phyloP scores from a whole-genome alignment of 139 green algal species.

The Ulvella scutata region DNA sequence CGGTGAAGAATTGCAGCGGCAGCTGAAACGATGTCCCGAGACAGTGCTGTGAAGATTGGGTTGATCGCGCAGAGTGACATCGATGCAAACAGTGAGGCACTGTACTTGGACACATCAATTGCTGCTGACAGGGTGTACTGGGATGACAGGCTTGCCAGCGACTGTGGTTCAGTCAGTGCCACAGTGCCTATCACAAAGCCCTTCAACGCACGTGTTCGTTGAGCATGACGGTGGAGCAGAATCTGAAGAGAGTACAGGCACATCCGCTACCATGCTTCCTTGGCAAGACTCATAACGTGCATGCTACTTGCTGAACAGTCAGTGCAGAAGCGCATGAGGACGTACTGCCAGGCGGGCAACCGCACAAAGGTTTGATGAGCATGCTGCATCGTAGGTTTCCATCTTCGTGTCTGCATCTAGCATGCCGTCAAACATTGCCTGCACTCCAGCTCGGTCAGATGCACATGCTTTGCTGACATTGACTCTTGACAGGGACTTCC shows the following conservation, averaged over 20 bases:
- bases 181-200: background rate
- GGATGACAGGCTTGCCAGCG: background rate
- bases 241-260: too few relatives aligned
- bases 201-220: too few relatives aligned
- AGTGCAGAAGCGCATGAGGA: too few relatives aligned
- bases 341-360: background rate
- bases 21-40: background rate
- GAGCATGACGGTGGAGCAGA: too few relatives aligned
- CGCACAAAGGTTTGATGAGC: background rate
- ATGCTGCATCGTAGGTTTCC: background rate
- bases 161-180: background rate
- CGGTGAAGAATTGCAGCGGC: background rate
- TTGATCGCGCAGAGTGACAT: background rate
- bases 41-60: background rate
- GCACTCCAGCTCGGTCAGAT: background rate
- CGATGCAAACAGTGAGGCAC: background rate
- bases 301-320: too few relatives aligned
- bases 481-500: background rate
- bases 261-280: too few relatives aligned
- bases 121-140: background rate
- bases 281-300: too few relatives aligned
- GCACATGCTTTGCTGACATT: background rate
- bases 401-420: background rate
- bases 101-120: background rate
- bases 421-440: constrained; percentile 14